A percentile compares a stretch with the other conserved stretches of the same genome.
Conservation (phyloP, 768 basidiomycete species). For the Tubosaeta sp. region DNA sequence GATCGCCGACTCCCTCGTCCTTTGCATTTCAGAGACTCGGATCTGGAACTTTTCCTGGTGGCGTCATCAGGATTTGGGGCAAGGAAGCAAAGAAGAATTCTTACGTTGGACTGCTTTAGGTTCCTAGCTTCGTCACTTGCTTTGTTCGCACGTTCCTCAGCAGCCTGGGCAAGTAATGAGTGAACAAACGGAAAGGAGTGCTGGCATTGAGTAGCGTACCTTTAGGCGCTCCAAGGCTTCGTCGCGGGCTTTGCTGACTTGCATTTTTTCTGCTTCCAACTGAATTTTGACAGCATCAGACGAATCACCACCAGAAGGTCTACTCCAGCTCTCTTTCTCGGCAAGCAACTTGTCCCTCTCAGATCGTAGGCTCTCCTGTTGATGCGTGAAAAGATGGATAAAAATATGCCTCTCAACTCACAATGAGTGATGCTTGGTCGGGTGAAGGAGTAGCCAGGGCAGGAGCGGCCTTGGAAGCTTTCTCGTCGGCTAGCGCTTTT, state of each 20-base stretch:
- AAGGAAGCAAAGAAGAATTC: neutral
- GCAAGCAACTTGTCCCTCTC: conserved; percentile 61
- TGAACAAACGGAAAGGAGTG: conserved; percentile 1
- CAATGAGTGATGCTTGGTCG: conserved; percentile 31
- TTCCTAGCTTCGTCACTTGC: conserved; percentile 41
- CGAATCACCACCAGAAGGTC: conserved; percentile 19
- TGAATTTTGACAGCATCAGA: conserved; percentile 33
- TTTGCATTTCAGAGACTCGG: conserved; percentile 49
- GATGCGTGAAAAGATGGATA: neutral
- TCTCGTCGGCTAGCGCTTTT: conserved; percentile 37
- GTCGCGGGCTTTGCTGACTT: conserved; percentile 53
- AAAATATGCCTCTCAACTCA: conserved; percentile 16
- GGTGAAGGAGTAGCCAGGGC: conserved; percentile 4
- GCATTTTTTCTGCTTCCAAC: conserved; percentile 60
- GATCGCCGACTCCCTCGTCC: conserved; percentile 49
- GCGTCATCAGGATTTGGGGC: neutral
- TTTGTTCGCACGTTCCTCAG: conserved; percentile 43
- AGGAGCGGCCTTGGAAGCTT: conserved; percentile 22
- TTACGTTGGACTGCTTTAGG: conserved; percentile 31
- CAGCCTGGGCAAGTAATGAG: conserved; percentile 26
- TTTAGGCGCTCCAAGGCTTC: conserved; percentile 57
- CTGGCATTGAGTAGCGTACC: conserved; percentile 32
- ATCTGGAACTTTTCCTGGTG: conserved; percentile 59
- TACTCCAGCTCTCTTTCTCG: conserved; percentile 46
- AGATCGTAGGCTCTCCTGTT: conserved; percentile 47